Conservation (phyloP, 2,329 filamentous ascomycete genomes). For the Claviceps maximensis region DNA sequence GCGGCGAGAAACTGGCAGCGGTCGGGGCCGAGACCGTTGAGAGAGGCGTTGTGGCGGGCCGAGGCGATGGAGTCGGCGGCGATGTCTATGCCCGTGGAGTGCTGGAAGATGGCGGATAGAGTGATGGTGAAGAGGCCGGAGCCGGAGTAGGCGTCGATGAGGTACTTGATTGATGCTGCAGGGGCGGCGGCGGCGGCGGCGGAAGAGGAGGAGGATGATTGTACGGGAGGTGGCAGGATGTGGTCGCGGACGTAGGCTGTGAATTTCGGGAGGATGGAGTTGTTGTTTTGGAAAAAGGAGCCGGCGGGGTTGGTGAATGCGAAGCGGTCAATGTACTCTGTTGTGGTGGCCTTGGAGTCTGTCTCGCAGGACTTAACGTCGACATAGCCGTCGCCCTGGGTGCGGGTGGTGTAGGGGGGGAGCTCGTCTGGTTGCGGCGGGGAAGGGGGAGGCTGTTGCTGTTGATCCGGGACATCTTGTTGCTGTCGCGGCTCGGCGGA, state of each 20-base stretch:
- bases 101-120: conserved; percentile 70
- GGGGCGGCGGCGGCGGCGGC: conserved; percentile 22
- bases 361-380: conserved; percentile 86
- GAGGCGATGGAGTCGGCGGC: conserved; percentile 63
- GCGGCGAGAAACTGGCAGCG: conserved; percentile 79
- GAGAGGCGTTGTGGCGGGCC: conserved; percentile 62
- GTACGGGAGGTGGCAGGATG: conserved; percentile 17
- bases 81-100: conserved; percentile 84
- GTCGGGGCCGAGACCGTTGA: conserved; percentile 55
- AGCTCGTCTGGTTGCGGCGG: conserved; percentile 10
- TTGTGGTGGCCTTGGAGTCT: conserved; percentile 66
- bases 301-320: conserved; percentile 84
- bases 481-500: background rate
- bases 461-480: no score
- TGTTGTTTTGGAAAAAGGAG: conserved; percentile 99
- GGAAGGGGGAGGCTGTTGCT: conserved; percentile 12
- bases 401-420: conserved; percentile 25
- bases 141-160: conserved; percentile 96
- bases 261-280: conserved; percentile 82
- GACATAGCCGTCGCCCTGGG: conserved; percentile 42
- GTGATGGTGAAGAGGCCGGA: conserved; percentile 96
- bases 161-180: conserved; percentile 55
- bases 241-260: conserved; percentile 75
- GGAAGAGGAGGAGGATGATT: conserved; percentile 44
- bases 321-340: conserved; percentile 78